Conservation (phyloP, 2,329 filamentous ascomycete species). For the Cladobotryum protrusum region DNA sequence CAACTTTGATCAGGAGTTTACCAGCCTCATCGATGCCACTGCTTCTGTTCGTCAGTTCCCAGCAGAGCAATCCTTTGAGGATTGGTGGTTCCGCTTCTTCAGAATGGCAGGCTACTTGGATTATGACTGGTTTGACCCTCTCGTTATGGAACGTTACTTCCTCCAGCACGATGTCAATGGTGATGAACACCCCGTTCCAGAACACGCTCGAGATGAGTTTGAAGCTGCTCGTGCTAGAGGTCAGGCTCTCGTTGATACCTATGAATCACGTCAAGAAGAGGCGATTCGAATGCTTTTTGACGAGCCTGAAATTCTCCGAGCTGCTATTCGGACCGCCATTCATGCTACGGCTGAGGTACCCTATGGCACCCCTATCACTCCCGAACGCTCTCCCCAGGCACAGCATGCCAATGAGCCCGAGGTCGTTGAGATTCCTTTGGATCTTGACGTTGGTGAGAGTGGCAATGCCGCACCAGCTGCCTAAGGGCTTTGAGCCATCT, state of each 20-base stretch:
- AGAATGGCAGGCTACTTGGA: conserved; percentile 10
- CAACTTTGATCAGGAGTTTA: conserved; percentile 11
- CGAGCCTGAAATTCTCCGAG: too few relatives aligned
- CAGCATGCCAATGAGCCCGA: too few relatives aligned
- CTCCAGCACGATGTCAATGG: not conserved
- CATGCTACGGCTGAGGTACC: too few relatives aligned
- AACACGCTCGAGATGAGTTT: not conserved
- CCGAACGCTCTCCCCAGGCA: too few relatives aligned
- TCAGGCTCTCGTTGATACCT: not conserved
- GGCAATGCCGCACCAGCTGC: too few relatives aligned
- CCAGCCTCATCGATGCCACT: conserved; percentile 5
- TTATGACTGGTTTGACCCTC: conserved; percentile 8
- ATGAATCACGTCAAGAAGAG: not conserved
- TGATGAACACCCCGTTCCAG: not conserved
- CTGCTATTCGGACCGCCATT: too few relatives aligned
- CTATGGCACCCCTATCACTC: too few relatives aligned
- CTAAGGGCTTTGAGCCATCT: too few relatives aligned
- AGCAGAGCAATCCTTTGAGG: conserved; percentile 4
- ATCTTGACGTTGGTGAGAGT: too few relatives aligned
- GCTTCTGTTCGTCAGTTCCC: not conserved
- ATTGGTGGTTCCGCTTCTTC: conserved; percentile 11
- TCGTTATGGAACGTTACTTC: not conserved
- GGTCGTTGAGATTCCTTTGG: too few relatives aligned
- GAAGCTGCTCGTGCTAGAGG: conserved; percentile 4
- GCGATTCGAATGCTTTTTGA: too few relatives aligned